These are phyloP conservation scores for Strigomonas culicis DNA, from an alignment of 208 protist species.

Conservation along the genomic window DNA sequence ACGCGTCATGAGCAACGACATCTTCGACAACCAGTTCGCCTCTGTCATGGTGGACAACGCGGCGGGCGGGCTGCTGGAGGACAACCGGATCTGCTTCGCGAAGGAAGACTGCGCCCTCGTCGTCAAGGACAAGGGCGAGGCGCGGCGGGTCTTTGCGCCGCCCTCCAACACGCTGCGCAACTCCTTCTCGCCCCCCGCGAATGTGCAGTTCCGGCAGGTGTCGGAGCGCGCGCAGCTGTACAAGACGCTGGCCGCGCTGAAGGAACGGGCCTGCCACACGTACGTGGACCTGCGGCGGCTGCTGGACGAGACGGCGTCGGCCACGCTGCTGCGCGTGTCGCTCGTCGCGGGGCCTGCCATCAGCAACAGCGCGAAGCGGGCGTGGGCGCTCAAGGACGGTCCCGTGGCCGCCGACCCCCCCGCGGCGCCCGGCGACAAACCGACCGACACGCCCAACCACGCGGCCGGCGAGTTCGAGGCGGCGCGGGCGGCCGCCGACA, in stretches of 20 bases:
- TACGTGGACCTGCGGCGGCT: slow-evolving; percentile 18
- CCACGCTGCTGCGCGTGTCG: slow-evolving; percentile 10
- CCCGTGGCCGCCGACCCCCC: neutral
- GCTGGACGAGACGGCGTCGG: slow-evolving; percentile 15
- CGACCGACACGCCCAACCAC: neutral
- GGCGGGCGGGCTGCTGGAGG: slow-evolving; percentile 22
- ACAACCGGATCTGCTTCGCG: slow-evolving; percentile 34
- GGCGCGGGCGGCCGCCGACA: neutral
- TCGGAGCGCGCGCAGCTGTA: slow-evolving; percentile 26
- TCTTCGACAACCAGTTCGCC: slow-evolving; percentile 34
- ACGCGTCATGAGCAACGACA: slow-evolving; percentile 19
- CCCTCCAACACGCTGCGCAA: slow-evolving; percentile 28
- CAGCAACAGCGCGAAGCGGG: neutral
- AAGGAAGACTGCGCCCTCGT: slow-evolving; percentile 31
- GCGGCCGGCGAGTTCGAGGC: neutral
- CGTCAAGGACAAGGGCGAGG: slow-evolving; percentile 17
- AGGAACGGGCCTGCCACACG: slow-evolving; percentile 16
- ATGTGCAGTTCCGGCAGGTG: slow-evolving; percentile 15
- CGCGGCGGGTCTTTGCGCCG: slow-evolving; percentile 6
- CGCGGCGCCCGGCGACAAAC: neutral
- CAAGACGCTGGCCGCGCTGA: slow-evolving; percentile 16
- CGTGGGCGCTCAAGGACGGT: neutral
- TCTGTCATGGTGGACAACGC: slow-evolving; percentile 18
- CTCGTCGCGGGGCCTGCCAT: slow-evolving; percentile 10
- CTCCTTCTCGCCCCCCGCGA: slow-evolving; percentile 21